These are phyloP conservation scores for Thermomucor indicae-seudaticae DNA, from an alignment of 371 early-diverging fungal genomes.

Conservation along the genomic window DNA sequence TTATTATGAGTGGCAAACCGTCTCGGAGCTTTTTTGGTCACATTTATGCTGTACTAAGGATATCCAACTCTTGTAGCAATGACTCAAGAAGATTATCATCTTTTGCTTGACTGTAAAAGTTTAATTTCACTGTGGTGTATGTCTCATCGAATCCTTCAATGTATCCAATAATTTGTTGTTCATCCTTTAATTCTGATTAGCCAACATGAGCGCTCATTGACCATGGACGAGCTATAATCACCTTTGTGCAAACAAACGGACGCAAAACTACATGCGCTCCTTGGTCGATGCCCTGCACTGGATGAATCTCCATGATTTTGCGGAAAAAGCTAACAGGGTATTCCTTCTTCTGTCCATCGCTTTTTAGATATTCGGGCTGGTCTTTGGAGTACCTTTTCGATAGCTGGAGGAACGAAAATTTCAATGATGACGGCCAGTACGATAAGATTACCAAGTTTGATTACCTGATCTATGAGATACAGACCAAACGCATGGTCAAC, in stretches of 20 bases:
- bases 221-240: neutral
- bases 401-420: too few relatives aligned
- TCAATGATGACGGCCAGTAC: neutral
- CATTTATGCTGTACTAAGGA: constrained; percentile 1
- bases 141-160: too few relatives aligned
- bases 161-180: too few relatives aligned
- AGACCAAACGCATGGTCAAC: constrained; percentile 32
- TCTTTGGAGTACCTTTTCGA: neutral
- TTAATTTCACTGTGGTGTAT: too few relatives aligned
- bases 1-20: neutral
- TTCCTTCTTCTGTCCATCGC: neutral
- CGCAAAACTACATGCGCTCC: constrained; percentile 11
- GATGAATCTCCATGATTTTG: constrained; percentile 21
- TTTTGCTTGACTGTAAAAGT: too few relatives aligned
- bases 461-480: constrained; percentile 42
- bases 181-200: too few relatives aligned
- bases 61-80: constrained; percentile 6
- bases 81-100: neutral
- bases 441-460: neutral
- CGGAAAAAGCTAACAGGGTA: constrained; percentile 17
- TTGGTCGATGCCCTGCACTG: constrained; percentile 15
- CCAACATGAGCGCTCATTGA: too few relatives aligned
- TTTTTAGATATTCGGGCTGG: too few relatives aligned
- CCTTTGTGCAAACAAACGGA: neutral
- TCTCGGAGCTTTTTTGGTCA: neutral